Percentiles rank a stretch among this genome's conserved stretches.
These are phyloP conservation scores for Coemansia sp. DNA, from an alignment of 192 early-diverging fungal genomes.

Conservation along the genomic window DNA sequence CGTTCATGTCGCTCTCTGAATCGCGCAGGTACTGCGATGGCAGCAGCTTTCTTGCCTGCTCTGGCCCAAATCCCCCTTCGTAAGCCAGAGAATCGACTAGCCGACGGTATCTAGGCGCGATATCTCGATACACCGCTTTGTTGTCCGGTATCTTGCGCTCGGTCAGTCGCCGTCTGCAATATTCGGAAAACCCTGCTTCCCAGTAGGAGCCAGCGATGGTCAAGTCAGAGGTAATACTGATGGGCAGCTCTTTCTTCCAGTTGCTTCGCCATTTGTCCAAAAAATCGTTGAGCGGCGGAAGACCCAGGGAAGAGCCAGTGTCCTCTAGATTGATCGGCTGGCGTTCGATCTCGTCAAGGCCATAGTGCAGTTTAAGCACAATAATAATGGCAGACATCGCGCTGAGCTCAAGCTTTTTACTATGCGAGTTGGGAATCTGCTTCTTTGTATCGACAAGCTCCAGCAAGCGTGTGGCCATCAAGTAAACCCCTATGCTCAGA, in stretches of 20 bases:
- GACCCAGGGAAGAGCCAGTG: constrained; percentile 3
- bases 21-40: constrained; percentile 17
- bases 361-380: constrained; percentile 48
- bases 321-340: neutral
- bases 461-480: constrained; percentile 29
- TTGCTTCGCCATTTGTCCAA: constrained; percentile 29
- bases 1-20: too few relatives aligned
- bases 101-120: constrained; percentile 24
- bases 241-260: constrained; percentile 37
- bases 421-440: neutral
- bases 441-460: constrained; percentile 1
- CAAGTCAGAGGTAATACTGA: constrained; percentile 26
- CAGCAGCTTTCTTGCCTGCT: constrained; percentile 13
- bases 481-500: constrained; percentile 23
- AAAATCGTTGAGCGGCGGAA: constrained; percentile 36
- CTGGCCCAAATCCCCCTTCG: neutral
- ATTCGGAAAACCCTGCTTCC: constrained; percentile 27
- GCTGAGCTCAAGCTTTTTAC: neutral
- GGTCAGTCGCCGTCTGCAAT: constrained; percentile 24
- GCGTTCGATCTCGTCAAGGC: constrained; percentile 51
- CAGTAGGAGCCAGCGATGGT: constrained; percentile 27
- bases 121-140: constrained; percentile 10
- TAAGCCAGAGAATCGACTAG: constrained; percentile 14
- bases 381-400: constrained; percentile 29
- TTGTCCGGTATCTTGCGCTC: constrained; percentile 1